Conservation (phyloP, 768 basidiomycete genomes). For the Mycena haematopus region DNA sequence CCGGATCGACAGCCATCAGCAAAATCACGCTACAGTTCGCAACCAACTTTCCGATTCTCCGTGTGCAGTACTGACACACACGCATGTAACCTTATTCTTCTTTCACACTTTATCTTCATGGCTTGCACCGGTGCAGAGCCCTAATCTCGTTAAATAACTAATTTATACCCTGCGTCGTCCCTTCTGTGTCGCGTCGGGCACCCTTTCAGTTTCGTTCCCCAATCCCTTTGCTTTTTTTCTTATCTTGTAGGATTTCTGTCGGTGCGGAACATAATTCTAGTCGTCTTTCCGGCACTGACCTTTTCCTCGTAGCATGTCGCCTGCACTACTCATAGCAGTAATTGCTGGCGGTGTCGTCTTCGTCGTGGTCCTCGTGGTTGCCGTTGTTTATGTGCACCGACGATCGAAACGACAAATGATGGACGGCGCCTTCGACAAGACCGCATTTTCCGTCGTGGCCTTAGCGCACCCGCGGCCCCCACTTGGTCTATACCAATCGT, state of each 20-base stretch:
- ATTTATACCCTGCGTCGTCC: constrained; percentile 8
- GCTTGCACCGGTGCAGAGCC: constrained; percentile 3
- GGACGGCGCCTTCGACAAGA: constrained; percentile 25
- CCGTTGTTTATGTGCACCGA: constrained; percentile 20
- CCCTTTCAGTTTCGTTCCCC: constrained; percentile 16
- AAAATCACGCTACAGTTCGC: constrained; percentile 1
- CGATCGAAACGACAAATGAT: constrained; percentile 25
- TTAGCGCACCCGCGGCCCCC: constrained; percentile 25
- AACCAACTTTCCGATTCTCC: too few species aligned
- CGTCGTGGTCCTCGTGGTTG: constrained; percentile 14
- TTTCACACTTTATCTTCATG: constrained; percentile 17
- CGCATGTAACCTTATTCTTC: constrained; percentile 20
- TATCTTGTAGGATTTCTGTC: constrained; percentile 1
- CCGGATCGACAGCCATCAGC: constrained; percentile 1
- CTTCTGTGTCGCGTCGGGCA: constrained; percentile 15
- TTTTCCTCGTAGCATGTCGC: constrained; percentile 13
- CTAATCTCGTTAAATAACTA: constrained; percentile 12
- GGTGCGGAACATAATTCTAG: constrained; percentile 19
- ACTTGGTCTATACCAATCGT: constrained; percentile 5
- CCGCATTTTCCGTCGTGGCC: constrained; percentile 14
- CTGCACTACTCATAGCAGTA: constrained; percentile 21
- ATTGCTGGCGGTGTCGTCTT: constrained; percentile 22
- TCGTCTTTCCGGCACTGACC: not conserved
- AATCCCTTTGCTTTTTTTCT: too few species aligned
- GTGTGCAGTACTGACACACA: not conserved